These are phyloP conservation scores for Neonectria neomacrospora DNA, from an alignment of 2,329 filamentous ascomycete species.

Conservation along the genomic window DNA sequence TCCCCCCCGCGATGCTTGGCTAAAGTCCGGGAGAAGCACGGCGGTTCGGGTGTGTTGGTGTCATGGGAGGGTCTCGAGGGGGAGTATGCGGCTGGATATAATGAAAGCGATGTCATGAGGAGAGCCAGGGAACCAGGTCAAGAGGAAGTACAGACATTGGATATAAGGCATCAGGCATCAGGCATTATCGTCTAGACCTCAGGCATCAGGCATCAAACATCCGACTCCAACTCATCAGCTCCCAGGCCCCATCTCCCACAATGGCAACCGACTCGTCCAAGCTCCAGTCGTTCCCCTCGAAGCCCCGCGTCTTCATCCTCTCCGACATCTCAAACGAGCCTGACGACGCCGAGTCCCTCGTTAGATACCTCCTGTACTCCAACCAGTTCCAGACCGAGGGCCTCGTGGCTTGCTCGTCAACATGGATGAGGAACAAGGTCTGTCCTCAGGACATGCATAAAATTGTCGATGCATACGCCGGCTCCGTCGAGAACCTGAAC, in stretches of 20 bases:
- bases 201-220: not conserved
- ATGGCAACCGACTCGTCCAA: conserved; percentile 34
- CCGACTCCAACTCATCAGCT: not conserved
- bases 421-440: conserved; percentile 55
- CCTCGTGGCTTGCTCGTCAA: conserved; percentile 58
- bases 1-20: conserved; percentile 14
- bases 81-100: conserved; percentile 23
- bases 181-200: not conserved
- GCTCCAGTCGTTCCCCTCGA: conserved; percentile 38
- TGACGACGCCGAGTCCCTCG: conserved; percentile 57
- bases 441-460: conserved; percentile 56
- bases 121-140: not conserved
- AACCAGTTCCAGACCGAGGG: conserved; percentile 60
- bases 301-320: conserved; percentile 54
- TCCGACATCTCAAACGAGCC: conserved; percentile 60
- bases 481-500: conserved; percentile 60
- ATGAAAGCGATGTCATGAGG: conserved; percentile 25
- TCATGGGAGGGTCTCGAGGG: conserved; percentile 8
- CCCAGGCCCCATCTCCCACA: not conserved
- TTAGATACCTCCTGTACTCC: conserved; percentile 57
- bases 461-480: conserved; percentile 56
- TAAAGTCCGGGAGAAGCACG: conserved; percentile 27
- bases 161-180: not conserved
- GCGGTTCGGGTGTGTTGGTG: conserved; percentile 6
- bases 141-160: not conserved